Conservation (phyloP, 345 rosid genomes). For the Combretum micranthum region DNA sequence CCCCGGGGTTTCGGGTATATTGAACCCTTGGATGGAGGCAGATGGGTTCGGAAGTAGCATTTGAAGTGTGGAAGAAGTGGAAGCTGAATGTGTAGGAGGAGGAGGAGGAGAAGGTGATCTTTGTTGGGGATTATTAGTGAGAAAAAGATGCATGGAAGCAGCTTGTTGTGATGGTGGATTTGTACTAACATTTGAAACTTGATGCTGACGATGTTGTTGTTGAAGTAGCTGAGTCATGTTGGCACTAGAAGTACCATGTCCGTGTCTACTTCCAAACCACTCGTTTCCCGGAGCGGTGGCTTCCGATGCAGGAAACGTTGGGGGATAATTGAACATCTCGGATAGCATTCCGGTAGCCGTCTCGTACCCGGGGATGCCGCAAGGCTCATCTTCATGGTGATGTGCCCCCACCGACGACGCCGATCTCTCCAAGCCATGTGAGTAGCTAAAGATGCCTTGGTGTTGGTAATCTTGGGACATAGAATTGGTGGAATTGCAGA, state of each 20-base stretch:
- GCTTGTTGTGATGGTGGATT: slow-evolving; percentile 1
- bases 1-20: slow-evolving; percentile 15
- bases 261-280: too few species aligned
- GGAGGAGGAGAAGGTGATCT: background rate
- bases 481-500: slow-evolving; percentile 31
- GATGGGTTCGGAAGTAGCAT: slow-evolving; percentile 64
- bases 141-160: too few species aligned
- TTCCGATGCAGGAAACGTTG: slow-evolving; percentile 29
- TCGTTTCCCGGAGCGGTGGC: too few species aligned
- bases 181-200: background rate
- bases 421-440: slow-evolving; percentile 66
- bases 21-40: slow-evolving; percentile 12
- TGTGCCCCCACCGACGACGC: slow-evolving; percentile 2
- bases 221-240: too few species aligned
- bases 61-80: slow-evolving; percentile 58
- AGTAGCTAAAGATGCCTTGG: slow-evolving; percentile 60
- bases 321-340: slow-evolving; percentile 73
- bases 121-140: too few species aligned
- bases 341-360: slow-evolving; percentile 66
- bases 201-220: background rate
- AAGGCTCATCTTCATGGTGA: slow-evolving; percentile 35
- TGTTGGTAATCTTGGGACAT: slow-evolving; percentile 71
- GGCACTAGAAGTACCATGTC: too few species aligned
- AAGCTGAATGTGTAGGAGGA: slow-evolving; percentile 24
- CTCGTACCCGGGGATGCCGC: slow-evolving; percentile 56